Percentiles rank a stretch among this genome's conserved stretches.
phyloP scores from a whole-genome alignment of 495 filamentous ascomycete genomes.

The Neurospora sp. region DNA sequence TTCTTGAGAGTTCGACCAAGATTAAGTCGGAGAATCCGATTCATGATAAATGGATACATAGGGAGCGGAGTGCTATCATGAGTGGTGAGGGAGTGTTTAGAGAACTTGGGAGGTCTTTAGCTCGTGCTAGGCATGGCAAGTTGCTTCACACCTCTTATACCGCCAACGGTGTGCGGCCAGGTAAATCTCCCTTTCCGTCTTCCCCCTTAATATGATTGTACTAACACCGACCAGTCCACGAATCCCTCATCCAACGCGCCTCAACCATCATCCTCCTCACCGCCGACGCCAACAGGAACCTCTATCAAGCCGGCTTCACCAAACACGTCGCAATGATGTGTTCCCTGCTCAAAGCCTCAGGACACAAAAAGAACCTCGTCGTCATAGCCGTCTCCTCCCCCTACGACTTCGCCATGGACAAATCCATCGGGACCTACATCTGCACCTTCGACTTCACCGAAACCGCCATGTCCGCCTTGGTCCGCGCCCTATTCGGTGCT shows the following conservation, averaged over 20 bases:
- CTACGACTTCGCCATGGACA: conserved; percentile 91
- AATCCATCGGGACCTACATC: conserved; percentile 73
- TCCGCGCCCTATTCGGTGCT: conserved; percentile 72
- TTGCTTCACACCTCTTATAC: conserved; percentile 88
- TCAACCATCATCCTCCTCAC: conserved; percentile 79
- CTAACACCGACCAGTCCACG: conserved; percentile 48
- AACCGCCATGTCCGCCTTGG: conserved; percentile 71
- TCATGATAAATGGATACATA: conserved; percentile 44
- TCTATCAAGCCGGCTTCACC: conserved; percentile 84
- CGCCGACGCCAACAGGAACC: conserved; percentile 79
- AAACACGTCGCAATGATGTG: conserved; percentile 94
- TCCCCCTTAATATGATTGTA: background rate
- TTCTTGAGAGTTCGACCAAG: conserved; percentile 36
- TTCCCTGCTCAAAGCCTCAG: conserved; percentile 43
- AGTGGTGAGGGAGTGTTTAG: conserved; percentile 82
- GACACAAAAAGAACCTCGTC: conserved; percentile 61
- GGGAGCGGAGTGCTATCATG: conserved; percentile 61
- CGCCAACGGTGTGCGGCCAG: conserved; percentile 72
- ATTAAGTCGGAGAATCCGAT: conserved; percentile 34
- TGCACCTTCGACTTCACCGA: conserved; percentile 94
- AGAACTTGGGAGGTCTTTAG: conserved; percentile 70
- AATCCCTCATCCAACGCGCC: conserved; percentile 78
- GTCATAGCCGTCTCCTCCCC: conserved; percentile 87
- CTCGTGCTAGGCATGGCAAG: conserved; percentile 69
- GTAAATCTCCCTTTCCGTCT: conserved; percentile 15